Base-by-base conservation (phyloP, 148 eudicot genomes). In the Amaranthus hypochondriacus region DNA sequence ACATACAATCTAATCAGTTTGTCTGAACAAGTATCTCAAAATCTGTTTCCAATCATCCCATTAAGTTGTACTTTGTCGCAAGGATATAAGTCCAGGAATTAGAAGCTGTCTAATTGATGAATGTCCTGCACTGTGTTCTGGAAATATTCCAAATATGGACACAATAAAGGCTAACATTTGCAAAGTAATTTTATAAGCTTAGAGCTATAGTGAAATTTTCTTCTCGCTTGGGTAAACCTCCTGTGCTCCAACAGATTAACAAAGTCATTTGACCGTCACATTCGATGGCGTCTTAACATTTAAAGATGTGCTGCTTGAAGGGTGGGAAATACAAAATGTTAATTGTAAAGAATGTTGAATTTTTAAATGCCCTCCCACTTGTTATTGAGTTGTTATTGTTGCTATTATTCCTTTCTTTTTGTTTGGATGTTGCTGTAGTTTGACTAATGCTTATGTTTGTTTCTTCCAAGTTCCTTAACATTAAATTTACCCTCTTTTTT, bases 231-330 rank as follows among this genome's bases (percentile, higher is more conserved):
- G 18, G 2, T 15, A 7, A n/a, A 57, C 6, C 18, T 15, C 7
- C 61, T 14, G 8, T 14, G 9, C 5, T n/a, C 39, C 2, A 28
- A 7, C 28, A 14, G 61, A 57, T 57, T 57, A 7, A 7, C 28
- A 57, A 7, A 14, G 5, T 15, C 4, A 54, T 7, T 14, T 57
- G 61, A 18, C 11, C 18, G 39, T 72, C 68, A 49, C 18, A 10
- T 61, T 47, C 10, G 52, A 63, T 46, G 15, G 21, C 4, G 14
- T 63, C 46, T n/a, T 56, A 63, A 56, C 52, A 62, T 51, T 6
- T 62, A 51, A 62, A 52, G 13, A 73, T 62, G 14, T 13, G 55
- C n/a, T 18, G 14, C 64, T 72, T 51, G 42, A 74, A 14, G 47
- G 64, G 13, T 66, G 72, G 51, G 49, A 39, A 8, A 9, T 21